Evolutionary conservation across 2,329 filamentous ascomycete genomes (phyloP).

Genomic region (Pezicula radicicola): DNA sequence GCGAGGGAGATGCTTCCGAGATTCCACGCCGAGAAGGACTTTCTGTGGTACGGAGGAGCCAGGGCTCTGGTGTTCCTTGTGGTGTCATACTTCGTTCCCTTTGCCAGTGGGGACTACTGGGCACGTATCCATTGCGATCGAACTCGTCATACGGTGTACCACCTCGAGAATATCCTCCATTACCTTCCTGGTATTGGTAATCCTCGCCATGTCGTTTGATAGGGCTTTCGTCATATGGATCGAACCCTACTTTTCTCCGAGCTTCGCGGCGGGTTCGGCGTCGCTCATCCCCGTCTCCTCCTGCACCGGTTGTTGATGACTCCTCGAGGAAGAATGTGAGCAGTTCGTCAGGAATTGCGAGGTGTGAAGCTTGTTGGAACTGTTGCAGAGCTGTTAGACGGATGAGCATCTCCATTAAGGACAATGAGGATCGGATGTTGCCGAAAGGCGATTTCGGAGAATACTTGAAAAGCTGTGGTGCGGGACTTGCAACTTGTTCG

Average conservation of each 20-base stretch:
- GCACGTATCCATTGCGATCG: slow-evolving; percentile 5
- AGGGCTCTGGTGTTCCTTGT: slow-evolving; percentile 18
- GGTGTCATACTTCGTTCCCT: slow-evolving; percentile 10
- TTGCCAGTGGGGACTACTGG: slow-evolving; percentile 4
- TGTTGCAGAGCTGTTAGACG: slow-evolving; percentile 71
- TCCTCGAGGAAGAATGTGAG: slow-evolving; percentile 74
- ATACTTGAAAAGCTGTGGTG: neutral
- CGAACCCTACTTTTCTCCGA: slow-evolving; percentile 61
- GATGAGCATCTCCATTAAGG: slow-evolving; percentile 69
- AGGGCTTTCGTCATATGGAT: slow-evolving; percentile 69
- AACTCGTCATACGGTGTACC: slow-evolving; percentile 18
- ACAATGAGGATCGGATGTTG: slow-evolving; percentile 63
- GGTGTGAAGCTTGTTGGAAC: slow-evolving; percentile 70
- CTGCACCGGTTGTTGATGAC: slow-evolving; percentile 62
- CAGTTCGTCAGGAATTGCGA: slow-evolving; percentile 69
- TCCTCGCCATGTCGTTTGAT: slow-evolving; percentile 60
- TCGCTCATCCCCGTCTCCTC: slow-evolving; percentile 57
- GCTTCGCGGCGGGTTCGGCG: slow-evolving; percentile 59
- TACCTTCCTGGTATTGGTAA: slow-evolving; percentile 48
- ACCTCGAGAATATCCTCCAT: slow-evolving; percentile 15
- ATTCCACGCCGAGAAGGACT: slow-evolving; percentile 6
- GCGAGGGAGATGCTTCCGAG: slow-evolving; percentile 15
- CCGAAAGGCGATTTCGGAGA: slow-evolving; percentile 36
- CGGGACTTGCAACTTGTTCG: neutral
- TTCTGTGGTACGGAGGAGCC: slow-evolving; percentile 10